phyloP scores from a whole-genome alignment of 139 green algal species.

The Micromonas commoda region DNA sequence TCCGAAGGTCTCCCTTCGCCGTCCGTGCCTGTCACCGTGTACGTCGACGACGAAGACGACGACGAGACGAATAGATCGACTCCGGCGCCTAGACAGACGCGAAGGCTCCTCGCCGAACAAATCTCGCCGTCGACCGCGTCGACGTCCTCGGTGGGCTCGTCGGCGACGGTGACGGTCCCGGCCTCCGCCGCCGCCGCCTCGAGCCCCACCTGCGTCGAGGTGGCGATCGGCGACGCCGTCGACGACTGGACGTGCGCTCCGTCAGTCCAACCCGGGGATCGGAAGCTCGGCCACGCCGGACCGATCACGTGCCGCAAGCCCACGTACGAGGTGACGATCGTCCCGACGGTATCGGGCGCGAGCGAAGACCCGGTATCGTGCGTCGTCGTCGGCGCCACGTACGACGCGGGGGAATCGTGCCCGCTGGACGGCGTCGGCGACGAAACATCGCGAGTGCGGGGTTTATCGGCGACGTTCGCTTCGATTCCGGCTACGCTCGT shows the following conservation, averaged over 20 bases:
- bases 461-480: not conserved
- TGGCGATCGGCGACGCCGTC: not conserved
- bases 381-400: not conserved
- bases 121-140: not conserved
- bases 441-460: not conserved
- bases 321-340: not conserved
- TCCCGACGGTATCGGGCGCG: no score
- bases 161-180: not conserved
- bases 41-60: no score
- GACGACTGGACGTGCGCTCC: not conserved
- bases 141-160: no score
- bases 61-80: no score
- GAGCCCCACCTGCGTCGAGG: not conserved
- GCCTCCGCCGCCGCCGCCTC: no score
- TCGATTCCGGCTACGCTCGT: not conserved
- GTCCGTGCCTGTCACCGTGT: no score
- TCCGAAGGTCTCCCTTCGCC: no score
- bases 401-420: not conserved
- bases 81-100: no score
- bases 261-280: not conserved
- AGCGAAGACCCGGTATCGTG: no score
- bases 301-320: not conserved
- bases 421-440: not conserved
- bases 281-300: not conserved
- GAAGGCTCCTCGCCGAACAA: no score